Conservation (phyloP, 2,329 filamentous ascomycete genomes). For the Trichophyton mentagrophytes region DNA sequence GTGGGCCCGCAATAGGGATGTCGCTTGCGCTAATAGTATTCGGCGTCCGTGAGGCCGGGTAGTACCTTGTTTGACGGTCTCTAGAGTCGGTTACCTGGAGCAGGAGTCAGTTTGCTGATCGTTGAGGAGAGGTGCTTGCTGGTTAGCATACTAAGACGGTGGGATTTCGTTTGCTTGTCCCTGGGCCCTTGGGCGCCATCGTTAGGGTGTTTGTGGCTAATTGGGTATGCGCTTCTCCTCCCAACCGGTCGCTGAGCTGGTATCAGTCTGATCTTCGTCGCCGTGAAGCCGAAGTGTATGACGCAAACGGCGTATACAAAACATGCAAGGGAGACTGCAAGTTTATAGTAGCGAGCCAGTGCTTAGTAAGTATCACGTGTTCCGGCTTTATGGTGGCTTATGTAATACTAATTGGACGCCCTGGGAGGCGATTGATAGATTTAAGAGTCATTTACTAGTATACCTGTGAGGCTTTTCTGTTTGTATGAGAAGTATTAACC, state of each 20-base stretch:
- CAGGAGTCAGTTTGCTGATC: neutral
- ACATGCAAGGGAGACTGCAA: neutral
- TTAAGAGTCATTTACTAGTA: too few species aligned
- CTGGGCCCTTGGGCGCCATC: conserved; percentile 10
- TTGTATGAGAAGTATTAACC: too few species aligned
- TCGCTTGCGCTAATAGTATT: conserved; percentile 3
- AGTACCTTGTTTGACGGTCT: conserved; percentile 20
- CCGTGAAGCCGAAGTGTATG: neutral
- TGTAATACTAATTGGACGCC: too few species aligned
- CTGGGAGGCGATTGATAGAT: too few species aligned
- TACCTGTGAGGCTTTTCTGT: too few species aligned
- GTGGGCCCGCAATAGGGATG: conserved; percentile 12
- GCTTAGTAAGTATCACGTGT: neutral
- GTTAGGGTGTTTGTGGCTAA: neutral
- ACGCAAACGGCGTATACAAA: conserved; percentile 1
- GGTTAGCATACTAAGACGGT: conserved; percentile 30
- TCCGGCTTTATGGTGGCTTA: neutral
- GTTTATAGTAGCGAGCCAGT: neutral
- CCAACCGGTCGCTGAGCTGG: neutral
- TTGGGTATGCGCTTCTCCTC: neutral
- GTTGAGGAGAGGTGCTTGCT: neutral
- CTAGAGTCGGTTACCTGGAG: conserved; percentile 33
- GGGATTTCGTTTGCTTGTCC: conserved; percentile 28
- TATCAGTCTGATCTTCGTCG: neutral
- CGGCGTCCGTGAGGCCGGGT: neutral